phyloP scores from a whole-genome alignment of 176 grass and related monocot species.

The Aechmea fasciata region DNA sequence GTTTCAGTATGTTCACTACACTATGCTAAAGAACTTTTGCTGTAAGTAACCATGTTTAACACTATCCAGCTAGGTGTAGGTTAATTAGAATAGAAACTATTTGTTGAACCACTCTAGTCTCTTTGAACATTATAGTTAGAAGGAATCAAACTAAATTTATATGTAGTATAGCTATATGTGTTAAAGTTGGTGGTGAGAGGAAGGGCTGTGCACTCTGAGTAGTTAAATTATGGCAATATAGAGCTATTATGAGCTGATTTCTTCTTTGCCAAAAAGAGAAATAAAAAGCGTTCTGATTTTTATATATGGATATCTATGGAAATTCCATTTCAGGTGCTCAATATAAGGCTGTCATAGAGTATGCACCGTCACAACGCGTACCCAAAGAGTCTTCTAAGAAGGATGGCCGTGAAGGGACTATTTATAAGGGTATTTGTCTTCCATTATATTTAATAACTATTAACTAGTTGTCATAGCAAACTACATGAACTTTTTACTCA shows the following conservation, averaged over 20 bases:
- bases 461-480: not conserved
- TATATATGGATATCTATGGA: conserved; percentile 1
- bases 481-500: not conserved
- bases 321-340: conserved; percentile 13
- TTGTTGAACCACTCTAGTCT: not conserved
- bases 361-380: conserved; percentile 20
- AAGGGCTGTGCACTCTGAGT: too few species aligned
- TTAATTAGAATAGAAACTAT: not conserved
- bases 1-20: not conserved
- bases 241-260: not conserved
- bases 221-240: not conserved
- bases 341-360: conserved; percentile 23
- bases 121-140: not conserved
- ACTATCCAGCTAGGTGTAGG: not conserved
- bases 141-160: too few species aligned
- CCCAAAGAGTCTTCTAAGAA: conserved; percentile 20
- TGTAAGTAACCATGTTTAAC: not conserved
- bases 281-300: not conserved
- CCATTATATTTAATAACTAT: not conserved
- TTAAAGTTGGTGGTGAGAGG: too few species aligned
- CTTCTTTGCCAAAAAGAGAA: not conserved
- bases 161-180: too few species aligned
- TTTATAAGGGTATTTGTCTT: conserved; percentile 13
- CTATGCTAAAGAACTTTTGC: not conserved
- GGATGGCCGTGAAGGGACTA: conserved; percentile 20